Conservation (phyloP, 2,329 filamentous ascomycete species). For the Xylaria sp. region DNA sequence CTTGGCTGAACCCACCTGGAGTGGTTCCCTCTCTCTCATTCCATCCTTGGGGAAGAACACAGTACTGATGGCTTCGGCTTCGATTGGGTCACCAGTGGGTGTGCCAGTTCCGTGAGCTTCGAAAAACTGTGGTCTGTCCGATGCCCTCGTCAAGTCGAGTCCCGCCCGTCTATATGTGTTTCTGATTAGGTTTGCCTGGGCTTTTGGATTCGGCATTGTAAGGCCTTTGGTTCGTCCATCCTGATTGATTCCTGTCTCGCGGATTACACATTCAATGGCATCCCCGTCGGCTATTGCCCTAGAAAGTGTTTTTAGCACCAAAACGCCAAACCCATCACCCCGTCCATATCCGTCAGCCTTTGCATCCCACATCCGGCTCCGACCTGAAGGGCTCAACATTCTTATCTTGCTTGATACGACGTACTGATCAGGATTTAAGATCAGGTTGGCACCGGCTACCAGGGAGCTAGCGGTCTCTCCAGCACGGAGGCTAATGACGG, state of each 20-base stretch:
- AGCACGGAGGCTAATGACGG: slow-evolving; percentile 24
- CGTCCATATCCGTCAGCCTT: slow-evolving; percentile 60
- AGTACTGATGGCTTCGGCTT: slow-evolving; percentile 39
- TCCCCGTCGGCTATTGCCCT: slow-evolving; percentile 49
- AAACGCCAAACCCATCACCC: slow-evolving; percentile 57
- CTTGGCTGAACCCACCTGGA: no score
- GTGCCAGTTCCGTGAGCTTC: slow-evolving; percentile 45
- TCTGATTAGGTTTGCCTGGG: slow-evolving; percentile 40
- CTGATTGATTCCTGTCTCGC: slow-evolving; percentile 44
- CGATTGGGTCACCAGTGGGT: slow-evolving; percentile 40
- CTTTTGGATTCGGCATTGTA: slow-evolving; percentile 34
- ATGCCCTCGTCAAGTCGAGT: slow-evolving; percentile 26
- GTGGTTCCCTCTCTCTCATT: no score
- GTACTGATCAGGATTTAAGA: slow-evolving; percentile 40
- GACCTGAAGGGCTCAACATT: slow-evolving; percentile 46
- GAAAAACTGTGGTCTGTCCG: slow-evolving; percentile 38
- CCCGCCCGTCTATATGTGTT: slow-evolving; percentile 35
- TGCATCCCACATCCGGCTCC: slow-evolving; percentile 54
- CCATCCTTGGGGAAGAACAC: slow-evolving; percentile 29
- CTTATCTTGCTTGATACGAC: slow-evolving; percentile 34
- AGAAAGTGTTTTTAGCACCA: slow-evolving; percentile 48
- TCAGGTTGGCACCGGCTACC: slow-evolving; percentile 44
- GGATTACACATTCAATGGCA: slow-evolving; percentile 50
- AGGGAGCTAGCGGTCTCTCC: slow-evolving; percentile 41
- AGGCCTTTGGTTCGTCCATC: slow-evolving; percentile 38